Evolutionary conservation across 257 asterid genomes (phyloP).

Genomic region (Penstemon davidsonii): DNA sequence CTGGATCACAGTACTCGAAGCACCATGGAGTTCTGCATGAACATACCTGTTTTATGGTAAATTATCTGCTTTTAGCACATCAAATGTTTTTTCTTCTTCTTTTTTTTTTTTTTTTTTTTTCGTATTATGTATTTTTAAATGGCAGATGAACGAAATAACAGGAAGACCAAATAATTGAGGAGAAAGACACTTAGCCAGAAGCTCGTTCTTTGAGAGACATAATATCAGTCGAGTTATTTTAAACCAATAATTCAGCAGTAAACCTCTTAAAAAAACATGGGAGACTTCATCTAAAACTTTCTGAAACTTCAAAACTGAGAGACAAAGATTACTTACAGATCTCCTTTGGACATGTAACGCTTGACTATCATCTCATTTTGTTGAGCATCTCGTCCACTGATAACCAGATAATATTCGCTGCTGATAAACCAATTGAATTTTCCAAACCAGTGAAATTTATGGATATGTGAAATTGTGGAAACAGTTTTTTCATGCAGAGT

Average conservation of each 20-base stretch:
- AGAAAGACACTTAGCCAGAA: constrained; percentile 20
- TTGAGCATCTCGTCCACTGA: constrained; percentile 98
- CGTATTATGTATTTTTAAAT: constrained; percentile 36
- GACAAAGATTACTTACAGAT: constrained; percentile 65
- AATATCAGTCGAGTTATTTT: neutral
- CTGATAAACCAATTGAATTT: constrained; percentile 98
- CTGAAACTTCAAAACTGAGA: neutral
- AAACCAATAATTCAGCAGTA: constrained; percentile 11
- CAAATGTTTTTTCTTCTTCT: constrained; percentile 22
- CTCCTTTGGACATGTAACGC: constrained; percentile 98
- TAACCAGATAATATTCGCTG: constrained; percentile 93
- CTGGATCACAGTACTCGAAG: constrained; percentile 96
- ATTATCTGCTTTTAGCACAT: constrained; percentile 28
- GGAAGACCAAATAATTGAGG: constrained; percentile 14
- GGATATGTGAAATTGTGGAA: constrained; percentile 93
- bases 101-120: neutral
- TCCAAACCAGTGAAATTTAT: constrained; percentile 99
- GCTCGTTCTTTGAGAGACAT: neutral
- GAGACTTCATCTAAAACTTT: constrained; percentile 11
- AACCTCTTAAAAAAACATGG: constrained; percentile 18
- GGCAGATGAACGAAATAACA: constrained; percentile 5
- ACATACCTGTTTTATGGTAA: constrained; percentile 61
- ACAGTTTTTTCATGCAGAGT: constrained; percentile 89
- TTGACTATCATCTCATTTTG: constrained; percentile 99
- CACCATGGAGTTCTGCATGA: constrained; percentile 98